Evolutionary conservation across 1,139 yeast species (phyloP).

Genomic region (Tardiomyces blankii): DNA sequence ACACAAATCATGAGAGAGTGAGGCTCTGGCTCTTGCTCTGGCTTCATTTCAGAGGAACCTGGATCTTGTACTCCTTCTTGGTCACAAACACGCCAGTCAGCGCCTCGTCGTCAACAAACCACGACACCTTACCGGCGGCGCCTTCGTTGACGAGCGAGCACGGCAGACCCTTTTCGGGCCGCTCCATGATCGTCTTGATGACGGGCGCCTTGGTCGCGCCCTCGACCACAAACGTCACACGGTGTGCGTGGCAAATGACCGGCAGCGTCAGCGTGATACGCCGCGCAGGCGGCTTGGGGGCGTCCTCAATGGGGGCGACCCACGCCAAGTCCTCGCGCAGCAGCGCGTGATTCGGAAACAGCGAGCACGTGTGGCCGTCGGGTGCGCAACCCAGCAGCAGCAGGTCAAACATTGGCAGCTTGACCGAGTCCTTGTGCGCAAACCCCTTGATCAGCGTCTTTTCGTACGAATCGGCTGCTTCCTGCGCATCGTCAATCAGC

Average conservation of each 20-base stretch:
- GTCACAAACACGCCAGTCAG: conserved; percentile 71
- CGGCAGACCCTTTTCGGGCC: conserved; percentile 95
- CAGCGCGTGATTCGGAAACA: conserved; percentile 86
- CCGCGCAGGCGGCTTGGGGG: conserved; percentile 81
- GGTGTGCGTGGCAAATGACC: conserved; percentile 85
- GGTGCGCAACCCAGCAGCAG: conserved; percentile 95
- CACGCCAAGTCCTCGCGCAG: conserved; percentile 88
- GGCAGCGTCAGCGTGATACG: conserved; percentile 92
- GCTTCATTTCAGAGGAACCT: background rate
- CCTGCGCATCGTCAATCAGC: conserved; percentile 75
- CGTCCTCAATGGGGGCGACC: conserved; percentile 89
- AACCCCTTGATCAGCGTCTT: conserved; percentile 75
- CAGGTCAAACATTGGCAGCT: conserved; percentile 87
- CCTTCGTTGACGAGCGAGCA: conserved; percentile 90
- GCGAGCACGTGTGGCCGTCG: conserved; percentile 94
- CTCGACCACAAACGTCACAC: conserved; percentile 90
- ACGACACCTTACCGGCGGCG: conserved; percentile 91
- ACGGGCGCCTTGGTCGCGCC: conserved; percentile 94
- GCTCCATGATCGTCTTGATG: conserved; percentile 85
- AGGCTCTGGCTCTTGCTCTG: too few relatives aligned
- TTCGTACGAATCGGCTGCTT: conserved; percentile 90
- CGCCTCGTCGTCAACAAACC: conserved; percentile 98
- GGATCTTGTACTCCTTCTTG: conserved; percentile 56
- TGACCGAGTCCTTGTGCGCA: conserved; percentile 94
- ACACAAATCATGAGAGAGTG: too few relatives aligned